phyloP scores from a whole-genome alignment of 225 moss, liverwort and hornwort species.

The Lunularia cruciata region DNA sequence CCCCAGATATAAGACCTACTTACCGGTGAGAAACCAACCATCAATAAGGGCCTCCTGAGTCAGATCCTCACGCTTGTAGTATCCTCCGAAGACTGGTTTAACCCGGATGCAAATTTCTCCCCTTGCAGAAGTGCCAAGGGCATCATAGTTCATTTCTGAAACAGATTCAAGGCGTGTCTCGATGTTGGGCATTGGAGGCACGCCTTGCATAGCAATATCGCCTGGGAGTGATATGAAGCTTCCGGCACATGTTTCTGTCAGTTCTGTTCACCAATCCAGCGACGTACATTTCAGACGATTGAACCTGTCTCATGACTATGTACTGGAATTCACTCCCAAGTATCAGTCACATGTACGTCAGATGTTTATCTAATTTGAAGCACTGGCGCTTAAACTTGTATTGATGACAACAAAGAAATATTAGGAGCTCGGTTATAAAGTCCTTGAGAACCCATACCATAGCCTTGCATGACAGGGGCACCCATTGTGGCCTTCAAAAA shows the following conservation, averaged over 20 bases:
- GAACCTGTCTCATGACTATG: too few relatives aligned
- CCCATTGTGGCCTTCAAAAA: constrained; percentile 86
- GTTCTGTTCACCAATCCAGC: constrained; percentile 47
- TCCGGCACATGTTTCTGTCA: constrained; percentile 90
- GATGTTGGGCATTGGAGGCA: constrained; percentile 81
- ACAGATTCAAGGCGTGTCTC: constrained; percentile 87
- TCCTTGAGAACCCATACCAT: too few relatives aligned
- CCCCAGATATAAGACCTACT: too few relatives aligned
- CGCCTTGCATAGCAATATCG: constrained; percentile 65
- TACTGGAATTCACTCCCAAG: too few relatives aligned
- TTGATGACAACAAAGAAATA: constrained; percentile 15
- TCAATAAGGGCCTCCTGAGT: constrained; percentile 78
- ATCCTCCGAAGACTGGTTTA: constrained; percentile 74
- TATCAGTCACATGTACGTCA: too few relatives aligned
- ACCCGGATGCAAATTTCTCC: constrained; percentile 87
- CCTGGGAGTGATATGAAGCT: constrained; percentile 88
- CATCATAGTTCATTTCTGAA: constrained; percentile 88
- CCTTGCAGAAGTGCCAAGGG: constrained; percentile 48
- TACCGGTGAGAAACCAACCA: constrained; percentile 91
- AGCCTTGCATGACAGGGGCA: constrained; percentile 88
- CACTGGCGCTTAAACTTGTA: too few relatives aligned
- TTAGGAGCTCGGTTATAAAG: constrained; percentile 1
- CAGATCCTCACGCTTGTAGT: constrained; percentile 83
- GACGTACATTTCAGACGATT: too few relatives aligned
- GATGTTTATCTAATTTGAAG: too few relatives aligned